A percentile compares a stretch with the other conserved stretches of the same genome.
phyloP scores from a whole-genome alignment of 345 rosid species.

The Syzygium jambos region DNA sequence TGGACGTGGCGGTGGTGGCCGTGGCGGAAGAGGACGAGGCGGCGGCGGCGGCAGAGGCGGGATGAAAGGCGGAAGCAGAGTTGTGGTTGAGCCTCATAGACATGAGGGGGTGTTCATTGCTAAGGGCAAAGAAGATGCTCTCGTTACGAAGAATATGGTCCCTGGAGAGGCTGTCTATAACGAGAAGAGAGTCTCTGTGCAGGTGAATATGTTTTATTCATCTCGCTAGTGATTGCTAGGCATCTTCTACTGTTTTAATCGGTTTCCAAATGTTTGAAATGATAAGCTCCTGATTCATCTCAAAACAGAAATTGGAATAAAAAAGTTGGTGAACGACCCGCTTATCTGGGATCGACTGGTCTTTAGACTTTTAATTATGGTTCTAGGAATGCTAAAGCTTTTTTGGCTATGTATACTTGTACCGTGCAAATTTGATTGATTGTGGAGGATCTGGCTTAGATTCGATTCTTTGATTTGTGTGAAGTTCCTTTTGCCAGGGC shows the following conservation, averaged over 20 bases:
- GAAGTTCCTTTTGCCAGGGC: neutral
- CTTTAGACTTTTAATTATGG: neutral
- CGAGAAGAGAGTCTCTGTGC: slow-evolving; percentile 84
- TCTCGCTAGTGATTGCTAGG: neutral
- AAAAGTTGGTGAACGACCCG: too few relatives aligned
- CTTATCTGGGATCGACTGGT: neutral
- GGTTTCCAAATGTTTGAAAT: neutral
- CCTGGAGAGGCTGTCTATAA: slow-evolving; percentile 95
- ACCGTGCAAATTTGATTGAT: neutral
- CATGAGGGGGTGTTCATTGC: slow-evolving; percentile 84
- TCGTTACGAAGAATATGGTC: slow-evolving; percentile 83
- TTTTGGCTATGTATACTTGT: neutral
- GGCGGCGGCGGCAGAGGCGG: slow-evolving; percentile 59
- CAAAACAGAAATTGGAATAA: neutral
- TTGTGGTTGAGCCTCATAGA: slow-evolving; percentile 79
- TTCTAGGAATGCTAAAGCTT: neutral
- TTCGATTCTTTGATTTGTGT: neutral
- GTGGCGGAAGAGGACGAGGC: slow-evolving; percentile 34
- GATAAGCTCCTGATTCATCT: neutral
- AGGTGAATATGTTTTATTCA: slow-evolving; percentile 24
- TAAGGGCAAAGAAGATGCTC: slow-evolving; percentile 92
- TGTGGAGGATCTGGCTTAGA: neutral
- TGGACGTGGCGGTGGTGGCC: slow-evolving; percentile 28
- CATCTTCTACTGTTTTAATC: neutral
- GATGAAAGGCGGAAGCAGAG: slow-evolving; percentile 88